A percentile compares a stretch with the other conserved stretches of the same genome.
Conservation (phyloP, 1,139 yeast genomes). For the Blastobotrys arbuscula region DNA sequence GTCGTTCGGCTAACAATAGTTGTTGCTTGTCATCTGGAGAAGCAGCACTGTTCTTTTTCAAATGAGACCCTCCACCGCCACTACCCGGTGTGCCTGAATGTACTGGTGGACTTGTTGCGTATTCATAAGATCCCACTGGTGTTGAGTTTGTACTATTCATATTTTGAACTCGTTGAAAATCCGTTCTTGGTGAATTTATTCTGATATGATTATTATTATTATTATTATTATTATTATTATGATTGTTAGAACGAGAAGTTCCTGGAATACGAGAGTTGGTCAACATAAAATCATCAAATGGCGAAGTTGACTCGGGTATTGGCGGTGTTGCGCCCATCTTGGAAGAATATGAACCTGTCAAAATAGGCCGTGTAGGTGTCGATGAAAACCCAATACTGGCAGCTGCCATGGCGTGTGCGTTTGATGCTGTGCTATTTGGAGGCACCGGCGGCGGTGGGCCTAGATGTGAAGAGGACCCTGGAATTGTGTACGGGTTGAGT, state of each 20-base stretch:
- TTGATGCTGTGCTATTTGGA: slow-evolving; percentile 12
- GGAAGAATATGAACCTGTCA: slow-evolving; percentile 6
- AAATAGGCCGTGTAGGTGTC: slow-evolving; percentile 13
- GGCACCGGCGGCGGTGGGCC: slow-evolving; percentile 15
- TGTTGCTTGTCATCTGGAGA: slow-evolving; percentile 20
- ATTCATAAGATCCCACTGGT: slow-evolving; percentile 27
- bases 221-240: slow-evolving; percentile 16
- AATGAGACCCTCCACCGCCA: too few species aligned
- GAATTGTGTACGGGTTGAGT: slow-evolving; percentile 13
- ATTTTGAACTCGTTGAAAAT: slow-evolving; percentile 15
- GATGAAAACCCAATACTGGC: slow-evolving; percentile 21
- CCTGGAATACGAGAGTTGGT: slow-evolving; percentile 9
- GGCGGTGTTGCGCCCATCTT: slow-evolving; percentile 27
- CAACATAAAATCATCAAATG: slow-evolving; percentile 29
- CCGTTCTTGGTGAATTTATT: slow-evolving; percentile 17
- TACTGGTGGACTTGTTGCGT: slow-evolving; percentile 15
- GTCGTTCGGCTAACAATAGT: slow-evolving; percentile 26
- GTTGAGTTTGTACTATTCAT: slow-evolving; percentile 20
- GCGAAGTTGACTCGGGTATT: slow-evolving; percentile 29
- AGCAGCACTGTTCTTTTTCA: slow-evolving; percentile 1
- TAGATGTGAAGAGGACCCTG: slow-evolving; percentile 1
- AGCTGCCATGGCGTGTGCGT: slow-evolving; percentile 17
- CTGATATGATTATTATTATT: slow-evolving; percentile 10
- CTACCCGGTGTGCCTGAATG: slow-evolving; percentile 12
- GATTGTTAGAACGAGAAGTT: neutral